These are phyloP conservation scores for Acanthamoeba royreba DNA, from an alignment of 208 protist species.

Conservation along the genomic window DNA sequence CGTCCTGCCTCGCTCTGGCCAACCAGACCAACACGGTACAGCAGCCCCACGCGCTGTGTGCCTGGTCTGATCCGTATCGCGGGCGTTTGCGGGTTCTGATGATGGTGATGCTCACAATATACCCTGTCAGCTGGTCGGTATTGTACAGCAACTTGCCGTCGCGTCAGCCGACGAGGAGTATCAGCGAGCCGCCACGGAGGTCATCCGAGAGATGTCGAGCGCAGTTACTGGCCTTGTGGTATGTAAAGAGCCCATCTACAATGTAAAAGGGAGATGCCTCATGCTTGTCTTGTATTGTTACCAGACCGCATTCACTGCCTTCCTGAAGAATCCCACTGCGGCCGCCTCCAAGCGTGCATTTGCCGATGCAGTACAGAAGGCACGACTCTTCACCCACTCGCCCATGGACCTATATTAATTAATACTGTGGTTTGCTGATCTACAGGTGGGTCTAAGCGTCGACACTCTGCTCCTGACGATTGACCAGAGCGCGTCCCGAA, in stretches of 20 bases:
- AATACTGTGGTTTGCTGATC: too few species aligned
- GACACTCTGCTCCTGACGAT: conserved; percentile 12
- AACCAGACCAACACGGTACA: conserved; percentile 11
- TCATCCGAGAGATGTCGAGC: not conserved
- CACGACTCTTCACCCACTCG: not conserved
- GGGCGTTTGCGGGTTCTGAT: not conserved
- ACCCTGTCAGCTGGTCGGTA: not conserved
- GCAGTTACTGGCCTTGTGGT: not conserved
- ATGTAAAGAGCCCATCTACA: too few species aligned
- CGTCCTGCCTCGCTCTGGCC: not conserved
- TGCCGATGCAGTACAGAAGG: not conserved
- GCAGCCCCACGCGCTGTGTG: not conserved
- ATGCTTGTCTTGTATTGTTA: not conserved
- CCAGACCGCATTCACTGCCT: not conserved
- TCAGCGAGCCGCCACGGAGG: not conserved
- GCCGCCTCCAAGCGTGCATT: not conserved
- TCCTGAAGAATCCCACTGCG: not conserved
- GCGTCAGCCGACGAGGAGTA: not conserved
- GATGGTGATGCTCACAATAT: too few species aligned
- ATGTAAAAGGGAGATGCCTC: not conserved
- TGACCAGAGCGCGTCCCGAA: not conserved
- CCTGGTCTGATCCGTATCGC: not conserved
- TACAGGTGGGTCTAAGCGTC: not conserved
- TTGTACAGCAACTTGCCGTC: conserved; percentile 11
- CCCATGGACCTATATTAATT: not conserved